phyloP scores from a whole-genome alignment of 2,329 filamentous ascomycete species.

The Raffaelea deltoideospora region DNA sequence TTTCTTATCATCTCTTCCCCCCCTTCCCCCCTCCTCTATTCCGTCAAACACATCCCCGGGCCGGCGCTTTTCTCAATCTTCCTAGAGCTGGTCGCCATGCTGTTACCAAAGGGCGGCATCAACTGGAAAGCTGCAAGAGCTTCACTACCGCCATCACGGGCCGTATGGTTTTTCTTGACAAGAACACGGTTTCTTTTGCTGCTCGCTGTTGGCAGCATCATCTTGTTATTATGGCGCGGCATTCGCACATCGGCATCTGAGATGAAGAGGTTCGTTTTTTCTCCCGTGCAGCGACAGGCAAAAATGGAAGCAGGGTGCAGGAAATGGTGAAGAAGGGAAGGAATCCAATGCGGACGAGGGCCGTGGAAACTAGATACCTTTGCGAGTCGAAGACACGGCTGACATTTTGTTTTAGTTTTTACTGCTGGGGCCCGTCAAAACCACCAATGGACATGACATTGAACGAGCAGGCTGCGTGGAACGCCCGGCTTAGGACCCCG shows the following conservation, averaged over 20 bases:
- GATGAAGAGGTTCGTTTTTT: constrained; percentile 64
- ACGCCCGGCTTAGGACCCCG: constrained; percentile 74
- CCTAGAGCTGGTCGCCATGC: constrained; percentile 41
- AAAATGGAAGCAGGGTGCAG: background rate
- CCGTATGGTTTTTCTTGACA: constrained; percentile 54
- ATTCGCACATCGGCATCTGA: constrained; percentile 67
- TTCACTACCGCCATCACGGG: constrained; percentile 61
- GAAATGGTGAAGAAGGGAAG: no score
- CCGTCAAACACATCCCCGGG: no score
- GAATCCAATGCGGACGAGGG: no score
- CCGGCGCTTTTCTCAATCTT: no score
- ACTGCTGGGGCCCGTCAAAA: constrained; percentile 91
- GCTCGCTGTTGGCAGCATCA: constrained; percentile 51
- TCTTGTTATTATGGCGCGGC: constrained; percentile 78
- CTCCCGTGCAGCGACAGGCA: no score
- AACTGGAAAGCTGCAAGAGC: constrained; percentile 85
- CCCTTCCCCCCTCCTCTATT: background rate
- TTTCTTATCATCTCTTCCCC: background rate
- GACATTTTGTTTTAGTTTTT: constrained; percentile 51
- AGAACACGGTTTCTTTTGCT: constrained; percentile 65
- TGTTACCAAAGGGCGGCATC: constrained; percentile 78
- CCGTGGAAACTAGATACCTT: no score
- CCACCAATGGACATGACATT: constrained; percentile 90
- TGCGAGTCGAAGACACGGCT: background rate
- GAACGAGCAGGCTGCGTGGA: constrained; percentile 86